Evolutionary conservation across 768 basidiomycete genomes (phyloP).

Genomic region (Mycena chlorophos): DNA sequence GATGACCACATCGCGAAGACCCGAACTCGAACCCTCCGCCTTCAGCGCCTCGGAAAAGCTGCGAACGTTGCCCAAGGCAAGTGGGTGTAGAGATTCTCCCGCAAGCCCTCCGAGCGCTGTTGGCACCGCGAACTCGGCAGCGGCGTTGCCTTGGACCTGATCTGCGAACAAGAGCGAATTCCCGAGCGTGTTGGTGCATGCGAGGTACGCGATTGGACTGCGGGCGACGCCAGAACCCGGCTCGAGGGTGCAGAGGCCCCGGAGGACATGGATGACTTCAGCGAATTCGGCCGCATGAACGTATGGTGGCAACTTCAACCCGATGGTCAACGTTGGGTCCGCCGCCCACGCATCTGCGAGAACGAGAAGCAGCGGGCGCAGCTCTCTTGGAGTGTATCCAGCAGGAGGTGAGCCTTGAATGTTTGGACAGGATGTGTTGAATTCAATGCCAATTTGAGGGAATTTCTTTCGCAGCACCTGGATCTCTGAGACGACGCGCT

Average conservation of each 20-base stretch:
- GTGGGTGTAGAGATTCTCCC: conserved; percentile 71
- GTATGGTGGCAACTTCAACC: conserved; percentile 81
- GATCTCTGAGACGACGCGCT: conserved; percentile 57
- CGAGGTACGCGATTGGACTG: conserved; percentile 67
- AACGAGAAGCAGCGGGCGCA: conserved; percentile 55
- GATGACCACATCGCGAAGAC: conserved; percentile 52
- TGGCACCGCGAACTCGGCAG: conserved; percentile 56
- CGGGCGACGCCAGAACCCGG: conserved; percentile 10
- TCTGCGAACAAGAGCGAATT: conserved; percentile 63
- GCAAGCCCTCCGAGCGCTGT: conserved; percentile 70
- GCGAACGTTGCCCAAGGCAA: conserved; percentile 78
- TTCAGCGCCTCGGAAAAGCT: conserved; percentile 57
- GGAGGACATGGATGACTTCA: conserved; percentile 49
- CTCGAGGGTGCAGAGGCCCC: conserved; percentile 34
- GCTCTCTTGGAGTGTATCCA: conserved; percentile 57
- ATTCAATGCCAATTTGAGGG: conserved; percentile 62
- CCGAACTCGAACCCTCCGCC: conserved; percentile 34
- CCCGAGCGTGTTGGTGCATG: conserved; percentile 81
- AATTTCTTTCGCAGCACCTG: conserved; percentile 52
- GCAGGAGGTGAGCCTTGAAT: conserved; percentile 62
- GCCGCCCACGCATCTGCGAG: conserved; percentile 49
- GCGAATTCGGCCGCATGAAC: conserved; percentile 61
- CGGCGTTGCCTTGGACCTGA: conserved; percentile 36
- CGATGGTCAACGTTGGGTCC: conserved; percentile 62
- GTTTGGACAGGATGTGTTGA: conserved; percentile 88